phyloP scores from a whole-genome alignment of 1,284 basidiomycete species.

The Cutaneotrichosporon dermatis region DNA sequence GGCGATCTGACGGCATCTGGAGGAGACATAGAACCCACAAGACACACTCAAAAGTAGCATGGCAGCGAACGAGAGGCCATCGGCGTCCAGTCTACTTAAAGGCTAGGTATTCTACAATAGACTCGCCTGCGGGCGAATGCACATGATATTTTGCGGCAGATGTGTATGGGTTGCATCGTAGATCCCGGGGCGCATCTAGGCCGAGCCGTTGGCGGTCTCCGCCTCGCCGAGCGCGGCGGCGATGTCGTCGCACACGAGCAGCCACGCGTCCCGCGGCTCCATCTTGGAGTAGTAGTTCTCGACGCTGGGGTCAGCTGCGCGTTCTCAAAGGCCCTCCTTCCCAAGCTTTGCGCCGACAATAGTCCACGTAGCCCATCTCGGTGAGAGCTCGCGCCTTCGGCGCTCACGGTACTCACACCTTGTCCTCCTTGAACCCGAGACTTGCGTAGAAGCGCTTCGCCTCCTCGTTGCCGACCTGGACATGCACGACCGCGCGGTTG shows the following conservation, averaged over 20 bases:
- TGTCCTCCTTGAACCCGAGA: slow-evolving; percentile 42
- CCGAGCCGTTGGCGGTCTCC: slow-evolving; percentile 24
- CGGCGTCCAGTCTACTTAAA: not conserved
- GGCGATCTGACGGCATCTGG: too few species aligned
- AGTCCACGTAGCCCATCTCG: too few species aligned
- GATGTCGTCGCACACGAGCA: slow-evolving; percentile 46
- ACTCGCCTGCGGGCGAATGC: too few species aligned
- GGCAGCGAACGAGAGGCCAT: too few species aligned
- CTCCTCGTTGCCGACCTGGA: slow-evolving; percentile 39
- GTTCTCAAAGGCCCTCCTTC: too few species aligned
- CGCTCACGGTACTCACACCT: slow-evolving; percentile 30
- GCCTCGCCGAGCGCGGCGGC: slow-evolving; percentile 29
- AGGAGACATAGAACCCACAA: too few species aligned
- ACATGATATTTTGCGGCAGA: not conserved
- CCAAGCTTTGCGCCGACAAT: too few species aligned
- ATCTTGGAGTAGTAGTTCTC: slow-evolving; percentile 46
- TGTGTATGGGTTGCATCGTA: too few species aligned
- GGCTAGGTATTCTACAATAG: not conserved
- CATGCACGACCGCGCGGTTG: slow-evolving; percentile 40
- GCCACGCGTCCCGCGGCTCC: slow-evolving; percentile 39
- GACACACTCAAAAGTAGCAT: too few species aligned
- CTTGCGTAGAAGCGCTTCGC: slow-evolving; percentile 47
- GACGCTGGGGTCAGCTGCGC: slow-evolving; percentile 22
- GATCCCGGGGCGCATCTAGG: not conserved
- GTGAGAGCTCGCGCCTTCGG: too few species aligned